These are phyloP conservation scores for Macroventuria anomochaeta DNA, from an alignment of 2,329 filamentous ascomycete species.

Conservation along the genomic window DNA sequence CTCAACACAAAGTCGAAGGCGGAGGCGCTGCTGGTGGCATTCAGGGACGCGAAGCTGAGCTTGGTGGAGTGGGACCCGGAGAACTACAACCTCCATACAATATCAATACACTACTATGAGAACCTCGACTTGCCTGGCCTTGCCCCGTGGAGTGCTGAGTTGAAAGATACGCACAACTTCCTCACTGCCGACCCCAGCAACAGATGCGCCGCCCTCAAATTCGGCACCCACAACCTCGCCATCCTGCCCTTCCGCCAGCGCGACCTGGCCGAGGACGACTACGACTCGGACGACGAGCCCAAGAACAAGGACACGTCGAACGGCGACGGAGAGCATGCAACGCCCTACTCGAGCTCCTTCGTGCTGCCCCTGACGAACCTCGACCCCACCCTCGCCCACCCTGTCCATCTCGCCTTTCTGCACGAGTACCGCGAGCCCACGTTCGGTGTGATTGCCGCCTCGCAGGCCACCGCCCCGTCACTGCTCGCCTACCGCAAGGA, in stretches of 20 bases:
- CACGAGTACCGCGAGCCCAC: slow-evolving; percentile 98
- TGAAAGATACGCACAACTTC: slow-evolving; percentile 79
- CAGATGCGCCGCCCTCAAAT: slow-evolving; percentile 92
- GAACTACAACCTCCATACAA: slow-evolving; percentile 78
- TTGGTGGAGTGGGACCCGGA: slow-evolving; percentile 92
- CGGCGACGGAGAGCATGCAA: slow-evolving; percentile 53
- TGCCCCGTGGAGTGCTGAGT: slow-evolving; percentile 79
- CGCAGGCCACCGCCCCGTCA: slow-evolving; percentile 73
- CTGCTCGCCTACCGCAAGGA: slow-evolving; percentile 80
- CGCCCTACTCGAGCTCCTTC: slow-evolving; percentile 88
- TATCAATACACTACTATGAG: slow-evolving; percentile 98
- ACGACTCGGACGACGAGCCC: slow-evolving; percentile 77
- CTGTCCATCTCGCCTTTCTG: slow-evolving; percentile 89
- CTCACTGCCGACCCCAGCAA: slow-evolving; percentile 89
- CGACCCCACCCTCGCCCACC: slow-evolving; percentile 85
- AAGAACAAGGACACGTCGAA: slow-evolving; percentile 42
- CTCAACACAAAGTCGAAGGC: slow-evolving; percentile 77
- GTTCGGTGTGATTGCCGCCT: slow-evolving; percentile 89
- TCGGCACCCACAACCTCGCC: slow-evolving; percentile 85
- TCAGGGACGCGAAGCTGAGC: slow-evolving; percentile 91
- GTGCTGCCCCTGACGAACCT: slow-evolving; percentile 88
- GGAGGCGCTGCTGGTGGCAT: slow-evolving; percentile 81
- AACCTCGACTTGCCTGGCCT: slow-evolving; percentile 81
- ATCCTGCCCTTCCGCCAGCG: slow-evolving; percentile 90
- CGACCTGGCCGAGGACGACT: slow-evolving; percentile 89